Evolutionary conservation across 2,329 filamentous ascomycete species (phyloP).

Genomic region (Botrytis fragariae): DNA sequence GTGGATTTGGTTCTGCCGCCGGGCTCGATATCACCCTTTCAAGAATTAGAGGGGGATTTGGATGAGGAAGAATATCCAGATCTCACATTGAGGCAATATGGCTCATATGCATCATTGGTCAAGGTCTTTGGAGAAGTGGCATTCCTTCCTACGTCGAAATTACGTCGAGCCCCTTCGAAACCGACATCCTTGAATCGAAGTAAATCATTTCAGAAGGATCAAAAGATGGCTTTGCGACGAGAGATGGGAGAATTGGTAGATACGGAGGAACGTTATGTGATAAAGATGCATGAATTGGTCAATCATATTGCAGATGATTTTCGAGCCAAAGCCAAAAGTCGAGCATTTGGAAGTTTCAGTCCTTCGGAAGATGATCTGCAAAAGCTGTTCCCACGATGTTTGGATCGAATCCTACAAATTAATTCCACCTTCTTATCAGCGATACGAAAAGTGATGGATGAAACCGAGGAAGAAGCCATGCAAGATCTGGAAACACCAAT

Average conservation of each 20-base stretch:
- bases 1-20: conserved; percentile 82
- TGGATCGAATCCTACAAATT: conserved; percentile 76
- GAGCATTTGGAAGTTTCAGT: conserved; percentile 60
- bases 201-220: conserved; percentile 73
- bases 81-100: conserved; percentile 67
- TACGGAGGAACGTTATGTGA: conserved; percentile 91
- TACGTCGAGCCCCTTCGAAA: conserved; percentile 83
- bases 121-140: conserved; percentile 78
- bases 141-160: conserved; percentile 80
- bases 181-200: conserved; percentile 76
- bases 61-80: conserved; percentile 66
- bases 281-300: conserved; percentile 81
- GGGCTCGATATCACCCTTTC: conserved; percentile 64
- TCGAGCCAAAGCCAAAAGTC: conserved; percentile 62
- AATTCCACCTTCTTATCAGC: conserved; percentile 79
- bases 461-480: conserved; percentile 77
- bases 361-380: conserved; percentile 71
- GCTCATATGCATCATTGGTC: conserved; percentile 72
- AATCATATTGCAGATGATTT: conserved; percentile 79
- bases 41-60: conserved; percentile 57
- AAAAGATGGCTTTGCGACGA: conserved; percentile 80
- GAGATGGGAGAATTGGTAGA: conserved; percentile 89
- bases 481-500: conserved; percentile 67
- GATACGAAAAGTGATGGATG: conserved; percentile 73
- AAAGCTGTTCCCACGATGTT: conserved; percentile 75